Evolutionary conservation across 371 early-diverging fungal genomes (phyloP).

Genomic region (Umbelopsis sp.): DNA sequence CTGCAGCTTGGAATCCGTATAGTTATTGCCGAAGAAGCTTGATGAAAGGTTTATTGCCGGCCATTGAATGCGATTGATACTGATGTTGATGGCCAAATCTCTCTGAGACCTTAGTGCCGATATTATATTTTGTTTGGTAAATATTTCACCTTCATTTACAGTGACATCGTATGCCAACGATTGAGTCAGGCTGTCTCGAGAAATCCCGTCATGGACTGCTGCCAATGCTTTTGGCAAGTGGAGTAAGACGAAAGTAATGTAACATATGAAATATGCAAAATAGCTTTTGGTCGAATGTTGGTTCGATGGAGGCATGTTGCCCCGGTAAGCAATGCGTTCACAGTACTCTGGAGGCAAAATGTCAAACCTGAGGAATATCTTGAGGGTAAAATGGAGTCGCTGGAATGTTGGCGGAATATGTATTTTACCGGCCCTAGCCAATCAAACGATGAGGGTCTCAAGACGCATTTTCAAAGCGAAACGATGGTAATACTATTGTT

Average conservation of each 20-base stretch:
- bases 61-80: slow-evolving; percentile 44
- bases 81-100: slow-evolving; percentile 44
- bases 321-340: not conserved
- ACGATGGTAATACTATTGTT: too few relatives aligned
- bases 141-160: slow-evolving; percentile 31
- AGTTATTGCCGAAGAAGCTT: slow-evolving; percentile 42
- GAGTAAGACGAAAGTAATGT: not conserved
- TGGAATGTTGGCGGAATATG: not conserved
- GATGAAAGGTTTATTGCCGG: slow-evolving; percentile 41
- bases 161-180: slow-evolving; percentile 28
- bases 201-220: not conserved
- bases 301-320: not conserved
- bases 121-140: slow-evolving; percentile 26
- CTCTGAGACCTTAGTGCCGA: slow-evolving; percentile 41
- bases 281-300: not conserved
- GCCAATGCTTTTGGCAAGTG: not conserved
- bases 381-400: not conserved
- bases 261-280: not conserved
- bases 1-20: slow-evolving; percentile 24
- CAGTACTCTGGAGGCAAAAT: not conserved
- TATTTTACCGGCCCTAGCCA: not conserved
- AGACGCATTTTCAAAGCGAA: too few relatives aligned
- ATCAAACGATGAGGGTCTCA: not conserved
- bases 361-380: not conserved
- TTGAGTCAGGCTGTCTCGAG: not conserved